Evolutionary conservation across 495 filamentous ascomycete species (phyloP).

Genomic region (Tuber aestivum): DNA sequence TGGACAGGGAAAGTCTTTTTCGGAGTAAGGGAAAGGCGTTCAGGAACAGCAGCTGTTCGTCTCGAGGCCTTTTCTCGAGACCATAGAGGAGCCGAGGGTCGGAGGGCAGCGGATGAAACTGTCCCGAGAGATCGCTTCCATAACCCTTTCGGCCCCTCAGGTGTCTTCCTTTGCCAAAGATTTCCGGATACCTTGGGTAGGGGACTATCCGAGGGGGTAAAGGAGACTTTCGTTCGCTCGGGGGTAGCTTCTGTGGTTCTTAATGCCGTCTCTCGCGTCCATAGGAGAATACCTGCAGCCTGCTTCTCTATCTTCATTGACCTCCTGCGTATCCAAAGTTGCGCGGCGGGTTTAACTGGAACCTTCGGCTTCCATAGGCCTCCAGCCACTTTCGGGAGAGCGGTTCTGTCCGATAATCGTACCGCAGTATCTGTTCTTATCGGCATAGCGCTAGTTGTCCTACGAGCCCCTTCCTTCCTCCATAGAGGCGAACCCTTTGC

Average conservation of each 20-base stretch:
- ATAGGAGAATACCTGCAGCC: slow-evolving; percentile 12
- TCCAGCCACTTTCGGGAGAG: slow-evolving; percentile 21
- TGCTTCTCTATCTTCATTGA: slow-evolving; percentile 2
- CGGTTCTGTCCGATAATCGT: slow-evolving; percentile 19
- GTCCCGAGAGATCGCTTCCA: slow-evolving; percentile 26
- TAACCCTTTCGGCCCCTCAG: slow-evolving; percentile 12
- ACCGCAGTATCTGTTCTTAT: slow-evolving; percentile 17
- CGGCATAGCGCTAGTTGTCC: slow-evolving; percentile 32
- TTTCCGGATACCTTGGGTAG: slow-evolving; percentile 27
- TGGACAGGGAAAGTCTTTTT: slow-evolving; percentile 21
- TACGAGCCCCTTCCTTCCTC: slow-evolving; percentile 29
- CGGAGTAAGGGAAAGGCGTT: slow-evolving; percentile 14
- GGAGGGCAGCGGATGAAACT: slow-evolving; percentile 7
- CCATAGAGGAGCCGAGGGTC: slow-evolving; percentile 27
- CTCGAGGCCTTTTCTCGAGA: slow-evolving; percentile 25
- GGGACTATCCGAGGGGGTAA: slow-evolving; percentile 16
- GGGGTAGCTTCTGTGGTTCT: slow-evolving; percentile 29
- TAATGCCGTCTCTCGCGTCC: slow-evolving; percentile 16
- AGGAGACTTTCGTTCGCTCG: slow-evolving; percentile 29
- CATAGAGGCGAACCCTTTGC: slow-evolving; percentile 28
- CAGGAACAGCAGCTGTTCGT: slow-evolving; percentile 33
- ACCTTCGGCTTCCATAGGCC: slow-evolving; percentile 25
- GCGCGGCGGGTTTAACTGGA: slow-evolving; percentile 6
- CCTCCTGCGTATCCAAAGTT: slow-evolving; percentile 24
- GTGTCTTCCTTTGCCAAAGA: slow-evolving; percentile 28